Conservation (phyloP, 1,284 basidiomycete species). For the Neonothopanus nambi region DNA sequence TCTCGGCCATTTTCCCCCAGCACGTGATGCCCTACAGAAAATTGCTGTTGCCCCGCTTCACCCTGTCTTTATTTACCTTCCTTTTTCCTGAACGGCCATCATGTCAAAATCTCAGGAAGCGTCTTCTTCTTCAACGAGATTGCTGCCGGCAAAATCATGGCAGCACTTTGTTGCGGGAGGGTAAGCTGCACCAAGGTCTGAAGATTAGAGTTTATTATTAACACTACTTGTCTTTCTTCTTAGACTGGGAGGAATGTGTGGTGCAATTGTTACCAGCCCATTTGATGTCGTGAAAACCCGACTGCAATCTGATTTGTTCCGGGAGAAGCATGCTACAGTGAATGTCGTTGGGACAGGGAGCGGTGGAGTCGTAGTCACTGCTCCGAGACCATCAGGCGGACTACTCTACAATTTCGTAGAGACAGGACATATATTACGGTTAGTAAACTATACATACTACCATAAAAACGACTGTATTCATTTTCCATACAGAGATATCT, state of each 20-base stretch:
- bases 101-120: conserved; percentile 11
- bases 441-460: conserved; percentile 24
- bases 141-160: conserved; percentile 75
- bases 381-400: conserved; percentile 47
- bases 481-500: conserved; percentile 68
- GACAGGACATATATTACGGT: conserved; percentile 89
- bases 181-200: conserved; percentile 45
- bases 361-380: conserved; percentile 40
- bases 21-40: neutral
- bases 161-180: conserved; percentile 85
- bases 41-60: neutral
- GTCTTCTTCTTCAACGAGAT: conserved; percentile 11
- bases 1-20: neutral
- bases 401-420: conserved; percentile 94
- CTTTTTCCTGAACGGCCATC: neutral
- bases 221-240: conserved; percentile 4
- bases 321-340: conserved; percentile 52
- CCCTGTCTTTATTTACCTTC: neutral
- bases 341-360: conserved; percentile 44
- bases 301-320: conserved; percentile 89
- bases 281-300: conserved; percentile 99
- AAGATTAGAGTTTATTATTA: neutral
- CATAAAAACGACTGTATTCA: neutral
- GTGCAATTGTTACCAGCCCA: conserved; percentile 94
- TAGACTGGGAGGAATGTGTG: conserved; percentile 96